Evolutionary conservation across 306 rosid species (phyloP), one percentile per base, ranked within the genome.

Genomic region (Luffa acutangula): DNA sequence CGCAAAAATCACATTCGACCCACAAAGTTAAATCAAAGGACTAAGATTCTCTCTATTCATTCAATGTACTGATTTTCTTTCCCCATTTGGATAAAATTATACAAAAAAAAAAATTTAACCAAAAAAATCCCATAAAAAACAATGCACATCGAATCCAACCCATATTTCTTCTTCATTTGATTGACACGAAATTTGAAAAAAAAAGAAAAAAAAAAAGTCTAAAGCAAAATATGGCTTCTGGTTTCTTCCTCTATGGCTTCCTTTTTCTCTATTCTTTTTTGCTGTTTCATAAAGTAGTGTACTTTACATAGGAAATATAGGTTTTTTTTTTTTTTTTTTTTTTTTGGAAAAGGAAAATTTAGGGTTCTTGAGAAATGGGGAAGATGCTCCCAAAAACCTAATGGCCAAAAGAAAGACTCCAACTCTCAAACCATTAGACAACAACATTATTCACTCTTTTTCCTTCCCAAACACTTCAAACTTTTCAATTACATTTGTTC

Each of bases 41-140:
- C 63, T 1, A n/a, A 20, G 25, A 59, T 25, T 52, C 57, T 52
- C 57, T 13, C 56, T 13, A 21, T 58, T 9, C 65, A 21, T 58
- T 9, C 65, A 17, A 56, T 21, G 5, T 10, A 58, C 17, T 75
- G 56, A 53, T 20, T 79, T 12, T 54, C 7, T 54, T 78, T 3
- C 77, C 41, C 56, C 54, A 34, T 82, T 79, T 65, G 83, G 83
- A 65, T 48, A 65, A 57, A 56, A 58, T 49, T 56, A 37, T 36
- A 53, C 33, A 69, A 82, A 48, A 34, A 10, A 12, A 2, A n/a
- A 5, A 4, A 54, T 39, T 46, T 45, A 41, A 6, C 31, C 48
- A 63, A 11, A 34, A 34, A 10, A 12, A 2, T 2, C 15, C 52
- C 6, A 1, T 7, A 39, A 39, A 39, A 39, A 39, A 7, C 3